phyloP scores from a whole-genome alignment of 2,329 filamentous ascomycete species.

The Colletotrichum tropicale region DNA sequence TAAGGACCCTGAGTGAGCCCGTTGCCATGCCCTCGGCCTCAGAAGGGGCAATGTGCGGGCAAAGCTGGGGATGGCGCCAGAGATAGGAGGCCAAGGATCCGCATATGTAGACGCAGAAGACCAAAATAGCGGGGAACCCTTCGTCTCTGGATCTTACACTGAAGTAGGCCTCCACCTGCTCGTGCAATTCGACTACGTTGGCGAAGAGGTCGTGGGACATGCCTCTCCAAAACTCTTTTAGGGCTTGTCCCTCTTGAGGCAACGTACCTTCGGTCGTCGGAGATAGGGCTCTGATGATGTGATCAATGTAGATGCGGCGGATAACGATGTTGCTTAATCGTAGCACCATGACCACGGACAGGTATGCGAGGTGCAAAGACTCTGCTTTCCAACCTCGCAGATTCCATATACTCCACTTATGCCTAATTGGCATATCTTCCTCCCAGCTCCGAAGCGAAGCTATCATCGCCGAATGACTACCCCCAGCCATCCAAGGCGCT shows the following conservation, averaged over 20 bases:
- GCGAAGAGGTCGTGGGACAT: not conserved
- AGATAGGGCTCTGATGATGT: not conserved
- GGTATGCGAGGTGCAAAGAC: not conserved
- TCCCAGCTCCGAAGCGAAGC: not conserved
- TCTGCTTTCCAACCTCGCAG: not conserved
- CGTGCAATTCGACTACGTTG: not conserved
- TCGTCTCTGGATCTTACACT: not conserved
- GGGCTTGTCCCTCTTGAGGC: not conserved
- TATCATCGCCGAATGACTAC: not conserved
- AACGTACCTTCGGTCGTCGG: not conserved
- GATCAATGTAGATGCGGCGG: not conserved
- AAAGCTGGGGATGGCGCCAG: not conserved
- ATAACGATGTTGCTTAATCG: not conserved
- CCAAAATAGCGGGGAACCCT: not conserved
- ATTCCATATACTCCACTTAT: not conserved
- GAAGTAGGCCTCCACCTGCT: not conserved
- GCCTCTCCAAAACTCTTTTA: not conserved
- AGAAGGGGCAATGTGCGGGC: not conserved
- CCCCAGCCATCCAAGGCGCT: not conserved
- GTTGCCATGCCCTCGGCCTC: not conserved
- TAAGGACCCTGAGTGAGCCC: not conserved
- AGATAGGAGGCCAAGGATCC: not conserved
- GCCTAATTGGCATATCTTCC: not conserved
- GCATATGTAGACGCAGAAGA: not conserved
- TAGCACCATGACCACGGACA: not conserved